Conservation (phyloP, 768 basidiomycete genomes). For the Tulasnella sp. region DNA sequence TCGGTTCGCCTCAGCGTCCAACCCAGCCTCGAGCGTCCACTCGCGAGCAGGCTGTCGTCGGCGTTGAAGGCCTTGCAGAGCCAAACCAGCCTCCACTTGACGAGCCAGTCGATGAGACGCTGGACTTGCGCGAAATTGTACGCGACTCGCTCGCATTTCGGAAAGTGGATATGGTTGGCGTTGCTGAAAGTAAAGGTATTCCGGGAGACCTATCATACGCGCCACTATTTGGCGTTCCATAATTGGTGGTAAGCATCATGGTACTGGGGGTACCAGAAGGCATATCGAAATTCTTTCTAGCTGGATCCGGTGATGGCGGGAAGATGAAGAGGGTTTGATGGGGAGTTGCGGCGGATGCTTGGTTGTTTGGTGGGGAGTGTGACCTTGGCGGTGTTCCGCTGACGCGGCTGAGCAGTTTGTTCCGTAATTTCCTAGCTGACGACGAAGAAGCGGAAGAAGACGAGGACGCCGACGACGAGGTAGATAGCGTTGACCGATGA, state of each 20-base stretch:
- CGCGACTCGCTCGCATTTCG: slow-evolving; percentile 63
- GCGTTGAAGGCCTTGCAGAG: slow-evolving; percentile 55
- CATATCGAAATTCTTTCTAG: slow-evolving; percentile 32
- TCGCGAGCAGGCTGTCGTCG: slow-evolving; percentile 76
- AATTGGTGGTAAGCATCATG: slow-evolving; percentile 56
- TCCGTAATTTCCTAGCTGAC: slow-evolving; percentile 44
- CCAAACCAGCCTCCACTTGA: slow-evolving; percentile 20
- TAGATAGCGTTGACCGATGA: slow-evolving; percentile 55
- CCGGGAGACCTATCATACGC: slow-evolving; percentile 42
- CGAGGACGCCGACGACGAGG: slow-evolving; percentile 42
- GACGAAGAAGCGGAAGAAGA: slow-evolving; percentile 39
- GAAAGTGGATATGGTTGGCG: slow-evolving; percentile 69
- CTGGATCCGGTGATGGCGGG: slow-evolving; percentile 62
- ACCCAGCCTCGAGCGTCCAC: slow-evolving; percentile 67
- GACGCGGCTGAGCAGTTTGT: slow-evolving; percentile 51
- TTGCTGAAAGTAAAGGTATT: slow-evolving; percentile 46
- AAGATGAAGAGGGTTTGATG: slow-evolving; percentile 86
- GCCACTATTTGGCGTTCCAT: slow-evolving; percentile 39
- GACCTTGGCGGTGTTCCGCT: slow-evolving; percentile 45
- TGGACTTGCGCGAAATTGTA: slow-evolving; percentile 43
- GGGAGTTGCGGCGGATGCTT: slow-evolving; percentile 38
- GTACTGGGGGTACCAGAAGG: slow-evolving; percentile 63
- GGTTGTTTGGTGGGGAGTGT: slow-evolving; percentile 25
- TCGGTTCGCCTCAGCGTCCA: slow-evolving; percentile 1
- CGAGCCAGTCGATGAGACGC: slow-evolving; percentile 41